Evolutionary conservation across 2,329 filamentous ascomycete genomes (phyloP), one percentile per base, ranked within the genome.

Genomic region (Botrytis cinerea): DNA sequence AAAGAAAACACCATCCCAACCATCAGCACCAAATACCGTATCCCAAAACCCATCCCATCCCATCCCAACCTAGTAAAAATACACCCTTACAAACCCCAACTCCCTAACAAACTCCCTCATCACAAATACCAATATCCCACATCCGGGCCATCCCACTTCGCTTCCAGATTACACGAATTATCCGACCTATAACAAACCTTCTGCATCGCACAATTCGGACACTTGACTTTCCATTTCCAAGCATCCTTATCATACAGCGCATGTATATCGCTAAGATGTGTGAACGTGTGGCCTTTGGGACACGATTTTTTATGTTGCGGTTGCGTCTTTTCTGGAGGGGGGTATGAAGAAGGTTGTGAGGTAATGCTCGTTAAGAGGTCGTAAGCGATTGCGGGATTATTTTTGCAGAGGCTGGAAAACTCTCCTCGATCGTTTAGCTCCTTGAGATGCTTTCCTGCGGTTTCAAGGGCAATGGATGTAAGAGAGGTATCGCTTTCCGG

Each of bases 401-500:
- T 32, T 25, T 68, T 59, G 57, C 66, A 73, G 16, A 75, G n/a
- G 5, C 4, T n/a, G 32, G n/a, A 22, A 6, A 75, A 75, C 10
- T 75, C 74, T 25, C 43, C 62, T 9, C 62, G 12, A 9, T 69
- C 68, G 0, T 71, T 16, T 0, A 75, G 10, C 1, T 54, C 62
- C 6, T 48, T 72, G 6, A 62, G n/a, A 48, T 75, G 28, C 6
- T 62, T 18, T 20, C 28, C n/a, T 14, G 70, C 73, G 18, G 38
- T 38, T 25, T 59, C 28, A 12, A 75, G 63, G 3, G 67, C 66
- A 6, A 73, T 28, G 16, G 70, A 32, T 22, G 66, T 59, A 18
- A 75, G 61, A 22, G 61, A 18, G 6, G 43, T 66, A 28, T 75
- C 73, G 1, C 25, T 70, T 25, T 73, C 67, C 4, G 61, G 46